Evolutionary conservation across 176 grass and related monocot genomes (phyloP).

Genomic region (Canna indica): DNA sequence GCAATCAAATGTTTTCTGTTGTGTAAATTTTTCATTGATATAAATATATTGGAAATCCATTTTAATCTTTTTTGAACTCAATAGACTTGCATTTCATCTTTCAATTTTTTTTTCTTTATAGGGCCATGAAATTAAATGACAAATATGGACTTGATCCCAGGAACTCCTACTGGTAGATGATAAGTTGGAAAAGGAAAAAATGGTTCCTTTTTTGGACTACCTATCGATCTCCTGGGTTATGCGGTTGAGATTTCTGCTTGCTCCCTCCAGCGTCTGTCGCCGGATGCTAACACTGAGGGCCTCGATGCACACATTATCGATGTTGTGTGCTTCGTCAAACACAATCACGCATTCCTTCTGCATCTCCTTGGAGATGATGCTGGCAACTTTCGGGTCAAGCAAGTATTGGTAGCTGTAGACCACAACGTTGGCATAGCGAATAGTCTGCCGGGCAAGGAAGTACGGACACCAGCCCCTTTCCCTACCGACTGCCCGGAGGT

Average conservation of each 20-base stretch:
- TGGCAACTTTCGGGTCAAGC: constrained; percentile 86
- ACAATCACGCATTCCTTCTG: constrained; percentile 83
- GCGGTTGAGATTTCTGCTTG: constrained; percentile 52
- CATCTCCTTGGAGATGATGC: constrained; percentile 83
- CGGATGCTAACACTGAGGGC: constrained; percentile 75
- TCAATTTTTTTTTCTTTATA: neutral
- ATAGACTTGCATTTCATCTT: neutral
- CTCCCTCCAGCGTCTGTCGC: constrained; percentile 75
- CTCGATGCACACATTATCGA: constrained; percentile 93
- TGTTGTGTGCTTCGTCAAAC: constrained; percentile 96
- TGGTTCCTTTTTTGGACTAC: constrained; percentile 19
- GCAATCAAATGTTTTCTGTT: too few species aligned
- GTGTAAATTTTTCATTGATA: neutral
- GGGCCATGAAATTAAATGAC: neutral
- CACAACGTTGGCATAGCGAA: constrained; percentile 74
- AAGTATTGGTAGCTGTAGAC: constrained; percentile 98
- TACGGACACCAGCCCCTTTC: constrained; percentile 71
- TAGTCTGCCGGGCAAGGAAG: constrained; percentile 85
- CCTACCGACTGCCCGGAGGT: constrained; percentile 59
- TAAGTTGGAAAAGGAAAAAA: too few species aligned
- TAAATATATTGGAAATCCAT: neutral
- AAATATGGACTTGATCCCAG: neutral
- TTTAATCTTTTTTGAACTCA: neutral
- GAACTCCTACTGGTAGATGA: too few species aligned
- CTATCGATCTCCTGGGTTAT: constrained; percentile 82